A percentile compares a stretch with the other conserved stretches of the same genome.
Evolutionary conservation across 768 basidiomycete species (phyloP).

Genomic region (Termitomyces sp.): DNA sequence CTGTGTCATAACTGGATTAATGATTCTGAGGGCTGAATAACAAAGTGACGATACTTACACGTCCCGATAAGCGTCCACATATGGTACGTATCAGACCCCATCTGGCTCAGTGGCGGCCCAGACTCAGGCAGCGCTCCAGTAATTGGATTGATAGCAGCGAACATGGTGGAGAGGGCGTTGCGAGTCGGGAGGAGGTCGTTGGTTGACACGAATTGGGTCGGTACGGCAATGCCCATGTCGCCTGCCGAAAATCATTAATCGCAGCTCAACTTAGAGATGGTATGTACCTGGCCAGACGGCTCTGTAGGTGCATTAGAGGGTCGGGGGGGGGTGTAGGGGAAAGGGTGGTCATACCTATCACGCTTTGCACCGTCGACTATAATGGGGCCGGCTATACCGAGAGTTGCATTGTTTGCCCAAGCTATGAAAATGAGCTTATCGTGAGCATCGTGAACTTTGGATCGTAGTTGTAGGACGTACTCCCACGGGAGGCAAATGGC

Average conservation of each 20-base stretch:
- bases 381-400: conserved; percentile 56
- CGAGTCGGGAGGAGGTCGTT: conserved; percentile 53
- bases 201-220: conserved; percentile 58
- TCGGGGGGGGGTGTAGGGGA: too few species aligned
- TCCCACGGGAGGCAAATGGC: conserved; percentile 41
- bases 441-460: neutral
- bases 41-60: conserved; percentile 22
- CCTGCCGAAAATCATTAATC: conserved; percentile 22
- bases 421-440: conserved; percentile 23
- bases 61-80: conserved; percentile 61
- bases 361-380: conserved; percentile 62
- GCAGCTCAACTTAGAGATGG: neutral
- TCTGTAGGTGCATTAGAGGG: conserved; percentile 19
- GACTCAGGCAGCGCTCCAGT: conserved; percentile 58
- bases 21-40: conserved; percentile 1
- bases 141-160: conserved; percentile 44
- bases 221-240: conserved; percentile 63
- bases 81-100: conserved; percentile 53
- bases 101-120: conserved; percentile 43
- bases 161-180: conserved; percentile 59
- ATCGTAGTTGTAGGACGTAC: conserved; percentile 21
- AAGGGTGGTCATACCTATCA: conserved; percentile 35
- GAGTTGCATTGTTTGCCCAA: conserved; percentile 53
- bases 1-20: too few species aligned
- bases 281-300: conserved; percentile 54